Evolutionary conservation across 2,329 filamentous ascomycete genomes (phyloP), one percentile per base, ranked within the genome.

Genomic region (Alternaria viburni): DNA sequence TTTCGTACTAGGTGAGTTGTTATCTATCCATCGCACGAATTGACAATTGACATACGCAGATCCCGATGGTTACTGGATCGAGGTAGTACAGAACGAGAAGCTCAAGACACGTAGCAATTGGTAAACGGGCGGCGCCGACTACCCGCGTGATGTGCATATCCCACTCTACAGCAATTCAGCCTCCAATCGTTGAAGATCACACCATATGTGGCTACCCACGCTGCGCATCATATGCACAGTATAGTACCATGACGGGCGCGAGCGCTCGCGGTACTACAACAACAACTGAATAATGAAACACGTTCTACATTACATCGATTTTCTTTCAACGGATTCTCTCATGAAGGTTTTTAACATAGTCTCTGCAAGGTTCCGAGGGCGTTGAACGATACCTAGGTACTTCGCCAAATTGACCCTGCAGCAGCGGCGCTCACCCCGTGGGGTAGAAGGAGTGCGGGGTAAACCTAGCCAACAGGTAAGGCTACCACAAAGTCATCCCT

Each of bases 61-160:
- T 68, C 93, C 94, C 0, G 93, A 97, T 81, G 88, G 87, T 52
- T 97, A 96, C 82, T 96, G 91, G 92, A 86, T 93, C 57, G 88
- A 89, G 77, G 81, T 90, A 32, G 83, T 97, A 54, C 93, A 97
- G 83, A 97, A 97, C 73, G 90, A 92, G 81, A 85, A 83, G 57
- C 83, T 91, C 62, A 86, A 85, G 74, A 77, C 75, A 66, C 71
- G 77, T 59, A 69, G 70, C 59, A 80, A 79, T 67, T 80, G 78
- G 79, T 81, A 75, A 77, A 63, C 17, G 43, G 41, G 57, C 59
- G 49, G 51, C 51, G 57, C 57, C 56, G 50, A 55, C 44, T 57
- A 61, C 54, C 61, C 43, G 21, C 61, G 46, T 57, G 59, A 64
- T 60, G 63, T 61, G 58, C 25, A 50, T 21, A 68, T 59, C 66